Base-by-base conservation (phyloP, 2,329 filamentous ascomycete species). In the Aspergillus jensenii region DNA sequence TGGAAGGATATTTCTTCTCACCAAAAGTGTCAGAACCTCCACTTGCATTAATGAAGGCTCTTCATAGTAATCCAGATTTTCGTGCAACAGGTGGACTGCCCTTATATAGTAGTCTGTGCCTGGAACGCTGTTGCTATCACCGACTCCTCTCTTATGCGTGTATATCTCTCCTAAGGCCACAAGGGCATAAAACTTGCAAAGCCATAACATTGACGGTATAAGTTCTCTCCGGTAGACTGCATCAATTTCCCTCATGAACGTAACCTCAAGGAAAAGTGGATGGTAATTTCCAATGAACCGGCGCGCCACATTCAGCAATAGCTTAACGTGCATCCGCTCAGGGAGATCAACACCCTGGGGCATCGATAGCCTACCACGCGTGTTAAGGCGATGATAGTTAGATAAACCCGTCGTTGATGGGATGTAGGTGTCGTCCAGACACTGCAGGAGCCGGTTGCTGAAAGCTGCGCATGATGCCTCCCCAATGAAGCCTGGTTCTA, bases 261-360 rank as follows among this genome's bases (percentile, higher is more conserved):
- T 54, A 15, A 58, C 56, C 40, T 54, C 45, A 4, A 58, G 56
- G 15, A 58, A 58, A 15, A 58, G 50, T 11, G 56, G 56, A 9
- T 58, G 56, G 44, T 58, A 58, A 19, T 58, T 58, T 15, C 56
- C 56, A n/a, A 58, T 58, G 21, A 58, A 58, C 15, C 50, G 51
- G 15, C 51, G 50, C 9, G 56, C 56, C 4, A 54, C 56, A 23
- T 54, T 58, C 21, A 58, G 19, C 27, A 58, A 8, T 33, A 58
- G 25, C 14, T 54, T 54, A 15, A 58, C 56, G 33, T 54, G 51
- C 56, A 54, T 58, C 14, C 50, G 44, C n/a, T 58, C 56, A 44
- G 56, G 56, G 9, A 58, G 39, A 7, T 54, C 56, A 15, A 25
- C 23, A 6, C 19, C 21, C n/a, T 54, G 56, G 12, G 21, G 37